Evolutionary conservation across 169 alveolate species (phyloP).

Genomic region (Cytauxzoon felis): DNA sequence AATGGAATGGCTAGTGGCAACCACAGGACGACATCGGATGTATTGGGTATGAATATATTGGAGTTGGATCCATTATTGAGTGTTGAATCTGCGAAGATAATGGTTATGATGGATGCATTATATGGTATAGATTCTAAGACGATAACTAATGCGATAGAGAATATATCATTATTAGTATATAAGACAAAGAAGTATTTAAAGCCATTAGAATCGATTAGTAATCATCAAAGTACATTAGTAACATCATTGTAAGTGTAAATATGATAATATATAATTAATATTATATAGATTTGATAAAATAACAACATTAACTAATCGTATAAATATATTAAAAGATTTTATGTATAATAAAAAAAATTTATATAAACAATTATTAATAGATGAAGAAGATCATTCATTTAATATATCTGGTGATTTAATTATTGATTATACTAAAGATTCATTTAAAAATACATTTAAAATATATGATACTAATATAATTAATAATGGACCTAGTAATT

Average conservation of each 20-base stretch:
- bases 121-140: conserved; percentile 83
- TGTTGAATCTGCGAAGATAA: conserved; percentile 44
- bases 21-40: too few relatives aligned
- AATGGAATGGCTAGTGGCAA: neutral
- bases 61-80: conserved; percentile 43
- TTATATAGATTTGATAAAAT: conserved; percentile 72
- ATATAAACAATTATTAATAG: conserved; percentile 34
- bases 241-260: conserved; percentile 68
- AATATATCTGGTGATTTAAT: conserved; percentile 72
- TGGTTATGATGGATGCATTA: conserved; percentile 73
- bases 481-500: conserved; percentile 70
- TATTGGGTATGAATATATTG: neutral
- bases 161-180: conserved; percentile 74
- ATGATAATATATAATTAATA: conserved; percentile 63
- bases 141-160: conserved; percentile 74
- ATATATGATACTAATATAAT: conserved; percentile 74
- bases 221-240: conserved; percentile 68
- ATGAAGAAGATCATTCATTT: conserved; percentile 70
- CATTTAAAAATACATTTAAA: conserved; percentile 76
- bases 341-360: conserved; percentile 22
- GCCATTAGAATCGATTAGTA: conserved; percentile 79
- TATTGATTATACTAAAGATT: conserved; percentile 73
- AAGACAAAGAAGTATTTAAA: conserved; percentile 77
- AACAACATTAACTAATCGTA: conserved; percentile 66
- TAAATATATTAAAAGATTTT: conserved; percentile 37